Percentiles rank a stretch among this genome's conserved stretches.
Conservation (phyloP, 331 rosid species). For the Acacia concinna region DNA sequence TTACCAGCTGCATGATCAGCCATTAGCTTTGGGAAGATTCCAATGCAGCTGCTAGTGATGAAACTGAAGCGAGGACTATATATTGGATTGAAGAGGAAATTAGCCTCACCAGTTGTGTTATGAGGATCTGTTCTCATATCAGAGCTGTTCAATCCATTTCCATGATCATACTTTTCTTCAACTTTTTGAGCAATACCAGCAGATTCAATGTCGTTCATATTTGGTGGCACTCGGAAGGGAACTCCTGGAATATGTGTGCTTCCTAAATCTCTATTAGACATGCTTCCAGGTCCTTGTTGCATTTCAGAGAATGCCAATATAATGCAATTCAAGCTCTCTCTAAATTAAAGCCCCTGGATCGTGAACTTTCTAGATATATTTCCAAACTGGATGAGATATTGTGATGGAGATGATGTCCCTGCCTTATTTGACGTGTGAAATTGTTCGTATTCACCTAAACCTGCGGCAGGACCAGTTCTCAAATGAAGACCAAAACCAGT, state of each 20-base stretch:
- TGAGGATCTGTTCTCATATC: background rate
- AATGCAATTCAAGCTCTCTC: background rate
- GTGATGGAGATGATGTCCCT: background rate
- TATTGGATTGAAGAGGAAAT: background rate
- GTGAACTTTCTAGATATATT: too few relatives aligned
- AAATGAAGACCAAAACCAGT: background rate
- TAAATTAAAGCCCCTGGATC: too few relatives aligned
- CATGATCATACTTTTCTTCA: background rate
- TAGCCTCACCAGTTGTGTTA: background rate
- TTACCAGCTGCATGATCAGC: background rate
- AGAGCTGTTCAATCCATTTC: background rate
- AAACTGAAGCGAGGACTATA: background rate
- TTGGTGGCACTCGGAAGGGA: conserved; percentile 6
- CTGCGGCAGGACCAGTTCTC: background rate
- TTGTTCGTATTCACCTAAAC: background rate
- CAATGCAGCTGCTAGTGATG: background rate
- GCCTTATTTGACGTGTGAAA: background rate
- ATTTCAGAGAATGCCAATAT: background rate
- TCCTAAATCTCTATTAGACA: background rate
- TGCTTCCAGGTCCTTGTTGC: background rate
- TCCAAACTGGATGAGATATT: too few relatives aligned
- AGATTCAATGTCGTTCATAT: background rate
- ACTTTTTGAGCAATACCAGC: background rate
- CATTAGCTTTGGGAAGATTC: background rate
- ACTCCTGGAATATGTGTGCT: background rate